Conservation (phyloP, 73 alveolate species). For the Symbiodinium natans region DNA sequence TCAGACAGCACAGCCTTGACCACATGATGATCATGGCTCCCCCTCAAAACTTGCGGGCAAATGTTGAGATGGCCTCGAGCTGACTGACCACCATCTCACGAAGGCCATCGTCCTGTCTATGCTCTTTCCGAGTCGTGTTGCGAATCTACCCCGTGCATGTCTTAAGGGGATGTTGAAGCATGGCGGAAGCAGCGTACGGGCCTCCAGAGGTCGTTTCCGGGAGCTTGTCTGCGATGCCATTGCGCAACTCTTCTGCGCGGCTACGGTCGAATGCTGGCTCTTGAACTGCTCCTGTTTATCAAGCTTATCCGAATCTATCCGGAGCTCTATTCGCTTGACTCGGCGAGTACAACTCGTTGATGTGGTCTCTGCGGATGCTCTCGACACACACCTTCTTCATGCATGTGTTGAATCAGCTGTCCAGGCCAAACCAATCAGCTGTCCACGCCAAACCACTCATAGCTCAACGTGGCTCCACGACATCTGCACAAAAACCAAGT, state of each 20-base stretch:
- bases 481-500: neutral
- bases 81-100: slow-evolving; percentile 44
- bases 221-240: neutral
- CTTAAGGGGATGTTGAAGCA: neutral
- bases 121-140: neutral
- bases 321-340: no score
- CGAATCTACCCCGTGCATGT: no score
- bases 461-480: neutral
- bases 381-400: no score
- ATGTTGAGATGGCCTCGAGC: slow-evolving; percentile 11
- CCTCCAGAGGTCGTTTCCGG: neutral
- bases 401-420: no score
- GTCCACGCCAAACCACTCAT: neutral
- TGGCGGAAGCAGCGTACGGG: neutral
- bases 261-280: no score
- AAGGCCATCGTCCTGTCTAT: slow-evolving; percentile 4
- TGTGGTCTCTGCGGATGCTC: no score
- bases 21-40: neutral
- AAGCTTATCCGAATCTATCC: no score
- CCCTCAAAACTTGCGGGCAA: neutral
- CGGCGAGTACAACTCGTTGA: no score
- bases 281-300: no score
- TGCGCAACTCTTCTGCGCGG: no score
- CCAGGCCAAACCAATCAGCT: no score
- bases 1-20: neutral